A percentile compares a stretch with the other conserved stretches of the same genome.
These are phyloP conservation scores for Lophium mytilinum DNA, from an alignment of 495 filamentous ascomycete genomes.

Conservation along the genomic window DNA sequence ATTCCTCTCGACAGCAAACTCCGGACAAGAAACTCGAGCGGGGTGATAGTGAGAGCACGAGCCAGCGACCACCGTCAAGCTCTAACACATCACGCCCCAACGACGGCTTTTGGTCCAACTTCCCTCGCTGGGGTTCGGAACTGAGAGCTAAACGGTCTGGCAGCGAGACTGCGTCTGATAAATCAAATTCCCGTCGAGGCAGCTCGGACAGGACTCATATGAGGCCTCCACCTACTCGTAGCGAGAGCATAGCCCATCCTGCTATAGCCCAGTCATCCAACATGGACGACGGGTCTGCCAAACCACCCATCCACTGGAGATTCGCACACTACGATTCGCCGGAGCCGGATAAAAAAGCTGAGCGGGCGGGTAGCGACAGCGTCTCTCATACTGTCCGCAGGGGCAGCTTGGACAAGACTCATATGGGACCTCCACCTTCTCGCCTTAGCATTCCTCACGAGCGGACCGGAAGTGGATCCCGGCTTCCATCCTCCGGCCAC, in stretches of 20 bases:
- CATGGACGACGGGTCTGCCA: no score
- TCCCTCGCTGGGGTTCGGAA: no score
- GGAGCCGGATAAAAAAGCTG: not conserved
- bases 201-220: not conserved
- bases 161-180: not conserved
- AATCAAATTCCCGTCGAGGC: not conserved
- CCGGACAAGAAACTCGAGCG: not conserved
- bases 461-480: not conserved
- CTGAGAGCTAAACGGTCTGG: no score
- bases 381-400: not conserved
- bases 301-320: no score
- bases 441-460: not conserved
- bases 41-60: not conserved
- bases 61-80: no score
- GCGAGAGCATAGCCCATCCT: no score
- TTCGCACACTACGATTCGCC: no score
- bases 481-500: not conserved
- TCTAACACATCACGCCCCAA: no score
- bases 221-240: slow-evolving; percentile 1
- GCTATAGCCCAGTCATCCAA: no score
- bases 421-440: slow-evolving; percentile 4
- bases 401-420: not conserved
- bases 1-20: not conserved
- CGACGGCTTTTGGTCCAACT: no score
- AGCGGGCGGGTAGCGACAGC: not conserved